Evolutionary conservation across 805 yeast species (phyloP), one percentile per base, ranked within the genome.

Genomic region (Candida qinlingensis): DNA sequence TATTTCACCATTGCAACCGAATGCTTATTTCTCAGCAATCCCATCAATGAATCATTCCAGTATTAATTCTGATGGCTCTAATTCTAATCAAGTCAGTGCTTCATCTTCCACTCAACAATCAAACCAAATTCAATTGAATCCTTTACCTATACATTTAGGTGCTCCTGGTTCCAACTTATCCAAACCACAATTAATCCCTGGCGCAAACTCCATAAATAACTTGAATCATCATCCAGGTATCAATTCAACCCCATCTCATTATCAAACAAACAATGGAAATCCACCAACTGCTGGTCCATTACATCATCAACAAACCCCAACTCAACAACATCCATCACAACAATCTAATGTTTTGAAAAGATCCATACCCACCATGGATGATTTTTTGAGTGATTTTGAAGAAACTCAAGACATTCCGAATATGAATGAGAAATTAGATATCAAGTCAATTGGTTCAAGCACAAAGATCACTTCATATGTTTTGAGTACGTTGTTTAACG

Each of bases 351-450:
- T 19, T 19, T 19, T 19, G 19, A 19, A 19, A 19, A 19, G 19
- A 19, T 19, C 19, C 19, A 31, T 58, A 4, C 64, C 62, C 10
- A 42, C 45, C 0, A 48, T 60, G 37, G 58, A 54, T 4, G 61
- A 60, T 33, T 57, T 59, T 41, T 55, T 59, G 13, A 34, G 40
- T 11, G 64, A 60, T 46, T 59, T 56, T 41, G 64, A 60, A 42
- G 60, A 60, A 1, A 12, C 35, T 12, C 48, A 48, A 19, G 50
- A 54, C 28, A 9, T 57, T 4, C 54, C 60, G n/a, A 48, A 48
- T 19, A 25, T 54, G 3, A 34, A 51, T 11, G 54, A 54, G 25
- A 48, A 19, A 28, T 4, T 59, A 11, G 46, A 38, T 4, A 40
- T 59, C n/a, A 42, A 47, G 19, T 53, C 62, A 11, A 50, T 48